phyloP scores from a whole-genome alignment of 495 filamentous ascomycete species.

The Aspergillus sclerotioniger region DNA sequence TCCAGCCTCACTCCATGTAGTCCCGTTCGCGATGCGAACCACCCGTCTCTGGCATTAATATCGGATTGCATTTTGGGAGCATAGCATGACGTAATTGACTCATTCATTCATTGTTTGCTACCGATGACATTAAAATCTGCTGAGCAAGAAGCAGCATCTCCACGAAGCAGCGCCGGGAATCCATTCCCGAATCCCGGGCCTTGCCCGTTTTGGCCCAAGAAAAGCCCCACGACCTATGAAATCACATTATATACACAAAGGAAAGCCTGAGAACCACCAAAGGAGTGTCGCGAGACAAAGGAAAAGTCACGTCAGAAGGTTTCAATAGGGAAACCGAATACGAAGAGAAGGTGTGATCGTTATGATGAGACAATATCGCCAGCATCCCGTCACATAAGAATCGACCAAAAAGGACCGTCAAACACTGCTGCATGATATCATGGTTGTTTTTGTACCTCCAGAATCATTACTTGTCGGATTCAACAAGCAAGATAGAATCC shows the following conservation, averaged over 20 bases:
- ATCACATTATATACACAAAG: no score
- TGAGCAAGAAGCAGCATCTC: not conserved
- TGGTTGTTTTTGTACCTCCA: not conserved
- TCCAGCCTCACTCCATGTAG: not conserved
- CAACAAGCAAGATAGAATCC: conserved; percentile 15
- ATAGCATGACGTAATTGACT: not conserved
- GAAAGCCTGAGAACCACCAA: not conserved
- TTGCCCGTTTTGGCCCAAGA: no score
- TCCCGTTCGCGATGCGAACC: not conserved
- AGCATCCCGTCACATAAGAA: not conserved
- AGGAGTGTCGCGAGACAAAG: not conserved
- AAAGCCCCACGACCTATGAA: no score
- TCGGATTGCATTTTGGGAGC: not conserved
- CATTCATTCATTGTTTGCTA: not conserved
- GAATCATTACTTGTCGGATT: not conserved
- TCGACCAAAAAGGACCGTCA: not conserved
- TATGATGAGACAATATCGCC: not conserved
- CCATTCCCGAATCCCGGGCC: no score
- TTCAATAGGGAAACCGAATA: not conserved
- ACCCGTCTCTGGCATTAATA: not conserved
- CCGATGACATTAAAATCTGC: not conserved
- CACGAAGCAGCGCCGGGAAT: no score
- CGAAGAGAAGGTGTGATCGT: not conserved
- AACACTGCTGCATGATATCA: not conserved
- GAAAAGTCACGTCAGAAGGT: not conserved